Evolutionary conservation across 164 flowering plant genomes (phyloP).

Genomic region (Vitis rupestris): DNA sequence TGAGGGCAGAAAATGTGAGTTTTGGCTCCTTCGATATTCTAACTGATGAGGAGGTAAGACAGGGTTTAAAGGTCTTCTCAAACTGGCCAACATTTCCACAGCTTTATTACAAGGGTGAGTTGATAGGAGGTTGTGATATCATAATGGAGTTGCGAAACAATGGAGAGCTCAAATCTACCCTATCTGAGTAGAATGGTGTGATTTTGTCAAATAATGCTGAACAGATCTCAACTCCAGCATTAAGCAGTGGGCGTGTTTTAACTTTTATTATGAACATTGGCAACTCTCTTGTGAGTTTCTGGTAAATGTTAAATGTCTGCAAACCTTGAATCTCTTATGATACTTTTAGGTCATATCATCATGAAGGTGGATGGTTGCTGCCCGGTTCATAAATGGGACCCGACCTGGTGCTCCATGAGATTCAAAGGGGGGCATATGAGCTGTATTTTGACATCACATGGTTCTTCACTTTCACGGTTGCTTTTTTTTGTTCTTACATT

Average conservation of each 20-base stretch:
- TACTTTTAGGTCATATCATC: background rate
- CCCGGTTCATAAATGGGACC: background rate
- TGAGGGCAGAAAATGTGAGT: slow-evolving; percentile 61
- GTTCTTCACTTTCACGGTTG: no score
- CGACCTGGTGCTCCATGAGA: no score
- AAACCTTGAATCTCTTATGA: background rate
- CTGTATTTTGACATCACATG: background rate
- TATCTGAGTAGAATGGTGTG: slow-evolving; percentile 48
- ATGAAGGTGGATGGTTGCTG: background rate
- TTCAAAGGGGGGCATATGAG: background rate
- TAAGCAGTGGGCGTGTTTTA: background rate
- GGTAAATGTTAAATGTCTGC: slow-evolving; percentile 1
- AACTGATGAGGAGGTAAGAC: slow-evolving; percentile 79
- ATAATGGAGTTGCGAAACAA: slow-evolving; percentile 61
- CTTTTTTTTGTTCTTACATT: no score
- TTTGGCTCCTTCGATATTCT: slow-evolving; percentile 87
- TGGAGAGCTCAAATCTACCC: slow-evolving; percentile 79
- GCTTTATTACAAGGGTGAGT: slow-evolving; percentile 86
- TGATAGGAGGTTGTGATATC: slow-evolving; percentile 93
- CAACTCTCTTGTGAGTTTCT: background rate
- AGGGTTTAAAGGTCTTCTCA: slow-evolving; percentile 76
- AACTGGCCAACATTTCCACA: slow-evolving; percentile 98
- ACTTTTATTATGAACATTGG: background rate
- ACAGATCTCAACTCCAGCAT: background rate
- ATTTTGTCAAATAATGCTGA: background rate